These are phyloP conservation scores for Alternaria infectoria DNA, from an alignment of 2,329 filamentous ascomycete genomes.

Conservation along the genomic window DNA sequence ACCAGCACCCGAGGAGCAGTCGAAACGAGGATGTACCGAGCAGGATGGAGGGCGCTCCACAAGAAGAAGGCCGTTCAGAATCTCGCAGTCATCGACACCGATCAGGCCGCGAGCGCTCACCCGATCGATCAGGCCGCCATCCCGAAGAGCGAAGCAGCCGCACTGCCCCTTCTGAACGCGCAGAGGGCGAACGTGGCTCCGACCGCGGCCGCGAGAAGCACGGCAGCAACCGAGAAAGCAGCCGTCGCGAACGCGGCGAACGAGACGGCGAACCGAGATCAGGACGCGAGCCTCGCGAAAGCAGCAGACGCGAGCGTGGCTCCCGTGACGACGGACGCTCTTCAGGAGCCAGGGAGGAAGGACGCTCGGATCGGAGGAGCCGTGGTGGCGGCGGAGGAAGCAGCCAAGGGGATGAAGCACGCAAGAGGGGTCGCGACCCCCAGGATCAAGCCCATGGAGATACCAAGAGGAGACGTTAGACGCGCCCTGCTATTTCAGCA, in stretches of 20 bases:
- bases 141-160: constrained; percentile 35
- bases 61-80: constrained; percentile 36
- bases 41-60: constrained; percentile 23
- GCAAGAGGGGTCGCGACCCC: constrained; percentile 31
- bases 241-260: constrained; percentile 24
- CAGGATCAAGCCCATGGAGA: constrained; percentile 32
- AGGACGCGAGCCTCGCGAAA: constrained; percentile 25
- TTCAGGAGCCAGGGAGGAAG: constrained; percentile 33
- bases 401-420: constrained; percentile 24
- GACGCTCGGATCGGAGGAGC: constrained; percentile 28
- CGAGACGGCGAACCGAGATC: constrained; percentile 19
- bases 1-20: constrained; percentile 26
- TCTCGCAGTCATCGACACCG: constrained; percentile 39
- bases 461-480: constrained; percentile 31
- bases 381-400: constrained; percentile 19
- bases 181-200: constrained; percentile 29
- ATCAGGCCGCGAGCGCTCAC: constrained; percentile 33
- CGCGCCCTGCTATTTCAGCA: not conserved
- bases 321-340: constrained; percentile 30
- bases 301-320: constrained; percentile 30
- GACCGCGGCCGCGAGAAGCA: constrained; percentile 38
- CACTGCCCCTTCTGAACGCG: constrained; percentile 22
- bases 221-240: constrained; percentile 30
- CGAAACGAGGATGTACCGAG: constrained; percentile 23
- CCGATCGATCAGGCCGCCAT: constrained; percentile 32